Conservation (phyloP, 2,329 filamentous ascomycete genomes). For the Akanthomyces uredinophilus region DNA sequence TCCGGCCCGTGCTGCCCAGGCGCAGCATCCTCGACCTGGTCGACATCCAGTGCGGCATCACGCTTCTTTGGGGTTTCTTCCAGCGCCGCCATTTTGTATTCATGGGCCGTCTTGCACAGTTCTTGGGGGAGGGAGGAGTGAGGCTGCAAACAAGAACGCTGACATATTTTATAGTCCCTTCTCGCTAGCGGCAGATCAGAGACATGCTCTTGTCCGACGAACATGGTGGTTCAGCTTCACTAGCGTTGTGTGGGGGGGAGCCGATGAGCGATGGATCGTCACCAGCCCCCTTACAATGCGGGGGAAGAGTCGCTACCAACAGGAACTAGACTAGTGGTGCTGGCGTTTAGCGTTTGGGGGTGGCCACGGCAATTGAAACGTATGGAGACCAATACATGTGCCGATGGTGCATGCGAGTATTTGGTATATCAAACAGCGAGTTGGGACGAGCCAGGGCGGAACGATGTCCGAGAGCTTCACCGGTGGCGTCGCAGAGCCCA, state of each 20-base stretch:
- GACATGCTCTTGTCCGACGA: background rate
- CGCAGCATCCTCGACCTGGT: background rate
- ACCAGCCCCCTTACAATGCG: background rate
- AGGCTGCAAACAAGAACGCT: background rate
- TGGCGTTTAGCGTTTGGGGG: background rate
- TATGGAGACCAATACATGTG: background rate
- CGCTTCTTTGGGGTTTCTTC: background rate
- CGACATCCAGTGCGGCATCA: background rate
- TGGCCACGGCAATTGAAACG: background rate
- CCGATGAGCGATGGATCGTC: background rate
- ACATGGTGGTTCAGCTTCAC: background rate
- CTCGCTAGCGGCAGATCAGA: background rate
- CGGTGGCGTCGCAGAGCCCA: background rate
- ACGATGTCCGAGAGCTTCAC: background rate
- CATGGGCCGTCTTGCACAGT: too few relatives aligned
- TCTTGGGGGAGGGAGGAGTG: too few relatives aligned
- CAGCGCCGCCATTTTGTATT: background rate
- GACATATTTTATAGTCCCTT: background rate
- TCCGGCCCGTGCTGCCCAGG: background rate
- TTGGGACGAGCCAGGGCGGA: background rate
- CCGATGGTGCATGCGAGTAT: background rate
- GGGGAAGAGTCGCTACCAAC: background rate
- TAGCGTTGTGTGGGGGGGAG: slow-evolving; percentile 9
- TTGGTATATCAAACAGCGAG: background rate
- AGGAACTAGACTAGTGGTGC: background rate